Conservation (phyloP, 768 basidiomycete species). For the Gyrodon lividus region DNA sequence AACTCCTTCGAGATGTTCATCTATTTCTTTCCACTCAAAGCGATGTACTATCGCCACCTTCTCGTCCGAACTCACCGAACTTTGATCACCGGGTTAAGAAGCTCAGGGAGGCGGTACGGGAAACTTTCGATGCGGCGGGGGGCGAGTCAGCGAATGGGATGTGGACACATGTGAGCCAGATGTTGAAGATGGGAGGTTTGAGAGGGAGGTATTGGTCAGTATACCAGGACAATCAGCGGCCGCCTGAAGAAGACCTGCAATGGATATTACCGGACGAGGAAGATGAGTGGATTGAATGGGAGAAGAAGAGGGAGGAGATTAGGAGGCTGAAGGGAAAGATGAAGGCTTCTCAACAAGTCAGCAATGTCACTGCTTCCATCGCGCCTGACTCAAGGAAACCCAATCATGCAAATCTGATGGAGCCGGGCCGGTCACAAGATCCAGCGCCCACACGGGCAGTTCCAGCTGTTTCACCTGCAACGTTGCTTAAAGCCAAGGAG, state of each 20-base stretch:
- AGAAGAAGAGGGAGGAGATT: slow-evolving; percentile 30
- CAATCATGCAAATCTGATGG: not conserved
- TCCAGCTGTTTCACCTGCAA: slow-evolving; percentile 24
- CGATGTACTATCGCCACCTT: slow-evolving; percentile 35
- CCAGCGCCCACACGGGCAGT: slow-evolving; percentile 2
- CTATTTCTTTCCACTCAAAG: slow-evolving; percentile 32
- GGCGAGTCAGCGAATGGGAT: slow-evolving; percentile 44
- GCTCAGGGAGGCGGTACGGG: slow-evolving; percentile 34
- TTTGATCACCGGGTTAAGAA: slow-evolving; percentile 29
- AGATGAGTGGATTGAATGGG: slow-evolving; percentile 48
- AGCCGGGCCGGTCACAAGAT: not conserved
- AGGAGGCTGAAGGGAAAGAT: slow-evolving; percentile 18
- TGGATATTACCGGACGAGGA: slow-evolving; percentile 47
- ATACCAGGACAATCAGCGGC: slow-evolving; percentile 20
- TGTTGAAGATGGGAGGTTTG: slow-evolving; percentile 41
- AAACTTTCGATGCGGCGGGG: slow-evolving; percentile 35
- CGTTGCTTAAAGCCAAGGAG: slow-evolving; percentile 29
- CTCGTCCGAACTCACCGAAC: slow-evolving; percentile 33
- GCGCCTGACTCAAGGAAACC: slow-evolving; percentile 7
- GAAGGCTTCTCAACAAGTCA: slow-evolving; percentile 9
- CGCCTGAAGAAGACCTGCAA: slow-evolving; percentile 24
- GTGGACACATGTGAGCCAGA: slow-evolving; percentile 43
- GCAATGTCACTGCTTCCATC: not conserved
- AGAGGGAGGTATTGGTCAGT: slow-evolving; percentile 33
- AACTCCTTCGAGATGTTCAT: slow-evolving; percentile 31